Evolutionary conservation across 208 protist genomes (phyloP).

Genomic region (Crithidia sp.): DNA sequence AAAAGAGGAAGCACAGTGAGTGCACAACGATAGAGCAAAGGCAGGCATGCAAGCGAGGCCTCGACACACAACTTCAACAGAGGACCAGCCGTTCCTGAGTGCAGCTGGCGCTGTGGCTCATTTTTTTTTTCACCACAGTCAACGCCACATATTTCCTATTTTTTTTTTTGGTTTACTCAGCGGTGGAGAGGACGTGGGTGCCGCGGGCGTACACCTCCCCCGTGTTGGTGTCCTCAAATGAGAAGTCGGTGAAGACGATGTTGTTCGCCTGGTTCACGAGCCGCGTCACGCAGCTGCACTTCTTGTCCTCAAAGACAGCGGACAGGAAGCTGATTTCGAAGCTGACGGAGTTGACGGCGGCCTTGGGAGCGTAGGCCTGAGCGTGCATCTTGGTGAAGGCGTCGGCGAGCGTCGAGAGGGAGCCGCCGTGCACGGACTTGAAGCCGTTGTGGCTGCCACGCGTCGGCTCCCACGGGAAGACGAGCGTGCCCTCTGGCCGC

Average conservation of each 20-base stretch:
- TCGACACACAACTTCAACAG: no score
- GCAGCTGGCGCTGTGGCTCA: not conserved
- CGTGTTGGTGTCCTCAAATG: slow-evolving; percentile 66
- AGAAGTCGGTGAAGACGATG: slow-evolving; percentile 76
- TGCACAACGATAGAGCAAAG: no score
- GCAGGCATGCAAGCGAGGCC: no score
- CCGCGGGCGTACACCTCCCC: slow-evolving; percentile 76
- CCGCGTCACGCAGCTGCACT: slow-evolving; percentile 76
- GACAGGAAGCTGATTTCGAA: slow-evolving; percentile 87
- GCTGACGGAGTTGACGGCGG: slow-evolving; percentile 50
- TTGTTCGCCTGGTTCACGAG: slow-evolving; percentile 45
- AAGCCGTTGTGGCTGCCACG: slow-evolving; percentile 71
- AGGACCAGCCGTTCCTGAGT: not conserved
- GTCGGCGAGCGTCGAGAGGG: slow-evolving; percentile 82
- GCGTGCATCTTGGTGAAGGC: slow-evolving; percentile 82
- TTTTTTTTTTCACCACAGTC: not conserved
- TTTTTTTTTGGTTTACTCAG: not conserved
- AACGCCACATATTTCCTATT: not conserved
- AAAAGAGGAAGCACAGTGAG: no score
- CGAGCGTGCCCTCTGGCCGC: slow-evolving; percentile 44
- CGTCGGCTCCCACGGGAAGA: slow-evolving; percentile 70
- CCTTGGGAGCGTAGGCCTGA: slow-evolving; percentile 28
- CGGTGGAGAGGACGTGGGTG: slow-evolving; percentile 63
- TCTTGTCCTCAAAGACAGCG: slow-evolving; percentile 66
- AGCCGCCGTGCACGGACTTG: slow-evolving; percentile 85